Conservation (phyloP, 2,329 filamentous ascomycete species). For the Alternaria sp. region DNA sequence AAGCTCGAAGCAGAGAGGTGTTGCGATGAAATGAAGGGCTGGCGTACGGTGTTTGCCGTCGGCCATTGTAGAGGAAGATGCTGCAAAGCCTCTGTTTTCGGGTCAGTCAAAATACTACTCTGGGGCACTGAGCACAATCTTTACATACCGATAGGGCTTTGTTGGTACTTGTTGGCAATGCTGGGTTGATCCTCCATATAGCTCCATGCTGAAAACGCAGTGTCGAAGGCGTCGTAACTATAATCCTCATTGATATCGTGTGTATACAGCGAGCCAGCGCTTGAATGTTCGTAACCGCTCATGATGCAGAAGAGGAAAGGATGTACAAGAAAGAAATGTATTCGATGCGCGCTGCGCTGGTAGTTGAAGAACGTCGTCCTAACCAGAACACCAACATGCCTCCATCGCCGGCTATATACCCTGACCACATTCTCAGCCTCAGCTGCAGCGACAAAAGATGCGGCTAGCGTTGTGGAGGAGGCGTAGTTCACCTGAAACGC, state of each 20-base stretch:
- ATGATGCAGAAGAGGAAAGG: slow-evolving; percentile 8
- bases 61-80: slow-evolving; percentile 16
- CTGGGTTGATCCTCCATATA: background rate
- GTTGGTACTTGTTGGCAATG: background rate
- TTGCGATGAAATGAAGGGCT: slow-evolving; percentile 14
- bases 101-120: background rate
- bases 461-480: slow-evolving; percentile 16
- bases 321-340: background rate
- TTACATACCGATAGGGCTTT: background rate
- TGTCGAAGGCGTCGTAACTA: background rate
- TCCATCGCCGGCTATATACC: background rate
- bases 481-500: slow-evolving; percentile 39
- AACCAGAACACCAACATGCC: background rate
- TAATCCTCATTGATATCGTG: background rate
- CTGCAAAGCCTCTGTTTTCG: slow-evolving; percentile 13
- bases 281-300: slow-evolving; percentile 5
- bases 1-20: slow-evolving; percentile 29
- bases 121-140: background rate
- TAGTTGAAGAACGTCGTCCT: background rate
- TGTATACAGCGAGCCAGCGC: slow-evolving; percentile 20
- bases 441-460: background rate
- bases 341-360: background rate
- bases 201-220: background rate
- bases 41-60: background rate
- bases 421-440: background rate